Conservation (phyloP, 1,284 basidiomycete genomes). For the Peniophora sp. region DNA sequence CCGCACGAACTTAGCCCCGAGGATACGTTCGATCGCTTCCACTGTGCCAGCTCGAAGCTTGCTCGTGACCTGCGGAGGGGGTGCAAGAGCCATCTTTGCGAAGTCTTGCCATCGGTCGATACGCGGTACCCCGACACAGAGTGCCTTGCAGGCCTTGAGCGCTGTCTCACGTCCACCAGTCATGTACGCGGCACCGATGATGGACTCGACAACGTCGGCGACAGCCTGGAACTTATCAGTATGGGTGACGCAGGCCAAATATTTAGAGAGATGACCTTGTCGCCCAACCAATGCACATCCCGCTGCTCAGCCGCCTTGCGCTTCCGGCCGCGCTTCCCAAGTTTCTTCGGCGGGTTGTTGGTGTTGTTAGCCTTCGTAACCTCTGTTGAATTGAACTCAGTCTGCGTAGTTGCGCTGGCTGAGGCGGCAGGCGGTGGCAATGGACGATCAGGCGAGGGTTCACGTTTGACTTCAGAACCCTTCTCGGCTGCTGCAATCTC, state of each 20-base stretch:
- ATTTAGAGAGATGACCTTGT: conserved; percentile 48
- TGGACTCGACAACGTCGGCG: conserved; percentile 75
- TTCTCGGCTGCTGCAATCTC: too few relatives aligned
- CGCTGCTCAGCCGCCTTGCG: conserved; percentile 38
- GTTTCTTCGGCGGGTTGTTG: not conserved
- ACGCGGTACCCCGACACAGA: conserved; percentile 53
- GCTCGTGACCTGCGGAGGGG: conserved; percentile 31
- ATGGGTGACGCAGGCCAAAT: conserved; percentile 1
- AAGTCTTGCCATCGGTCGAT: conserved; percentile 68
- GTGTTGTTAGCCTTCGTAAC: conserved; percentile 1
- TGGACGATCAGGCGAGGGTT: too few relatives aligned
- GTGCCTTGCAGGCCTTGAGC: conserved; percentile 50
- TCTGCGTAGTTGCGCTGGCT: too few relatives aligned
- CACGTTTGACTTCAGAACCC: too few relatives aligned
- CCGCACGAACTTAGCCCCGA: conserved; percentile 51
- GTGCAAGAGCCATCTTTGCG: conserved; percentile 36
- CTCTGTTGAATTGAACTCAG: not conserved
- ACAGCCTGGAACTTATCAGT: conserved; percentile 41
- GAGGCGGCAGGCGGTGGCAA: too few relatives aligned
- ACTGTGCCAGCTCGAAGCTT: conserved; percentile 37
- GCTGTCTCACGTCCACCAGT: conserved; percentile 60
- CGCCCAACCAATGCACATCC: conserved; percentile 55
- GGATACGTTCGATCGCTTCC: conserved; percentile 50
- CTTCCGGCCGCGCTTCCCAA: not conserved
- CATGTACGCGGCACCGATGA: conserved; percentile 73